Conservation (phyloP, 2,329 filamentous ascomycete genomes). For the Talaromyces sp. region DNA sequence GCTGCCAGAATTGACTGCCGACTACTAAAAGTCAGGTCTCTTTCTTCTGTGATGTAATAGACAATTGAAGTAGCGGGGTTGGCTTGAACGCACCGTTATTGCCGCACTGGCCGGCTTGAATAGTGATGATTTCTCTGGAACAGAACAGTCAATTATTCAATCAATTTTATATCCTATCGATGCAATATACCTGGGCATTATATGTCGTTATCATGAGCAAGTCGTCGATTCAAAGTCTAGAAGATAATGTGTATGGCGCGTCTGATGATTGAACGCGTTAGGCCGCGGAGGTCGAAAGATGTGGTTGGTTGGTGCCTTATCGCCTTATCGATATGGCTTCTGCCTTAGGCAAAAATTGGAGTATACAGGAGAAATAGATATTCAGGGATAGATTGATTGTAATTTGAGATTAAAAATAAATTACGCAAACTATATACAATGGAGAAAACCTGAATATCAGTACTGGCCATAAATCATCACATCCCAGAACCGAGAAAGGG, state of each 20-base stretch:
- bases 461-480: neutral
- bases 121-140: conserved; percentile 92
- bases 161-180: neutral
- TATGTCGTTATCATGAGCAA: conserved; percentile 25
- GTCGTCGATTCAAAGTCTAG: conserved; percentile 27
- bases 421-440: neutral
- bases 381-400: neutral
- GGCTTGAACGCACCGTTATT: conserved; percentile 83
- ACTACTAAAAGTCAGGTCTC: conserved; percentile 52
- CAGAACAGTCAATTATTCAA: neutral
- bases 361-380: neutral
- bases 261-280: conserved; percentile 9
- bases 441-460: neutral
- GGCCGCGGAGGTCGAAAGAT: conserved; percentile 13
- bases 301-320: conserved; percentile 10
- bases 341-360: conserved; percentile 4
- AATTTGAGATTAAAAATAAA: neutral
- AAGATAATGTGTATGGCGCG: conserved; percentile 8
- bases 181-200: conserved; percentile 37
- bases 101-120: conserved; percentile 98
- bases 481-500: neutral
- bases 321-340: conserved; percentile 4
- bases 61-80: neutral
- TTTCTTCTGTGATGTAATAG: conserved; percentile 14
- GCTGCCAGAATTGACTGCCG: conserved; percentile 98